Base-by-base conservation (phyloP, 1,284 basidiomycete species). In the Ceratobasidium sp. region DNA sequence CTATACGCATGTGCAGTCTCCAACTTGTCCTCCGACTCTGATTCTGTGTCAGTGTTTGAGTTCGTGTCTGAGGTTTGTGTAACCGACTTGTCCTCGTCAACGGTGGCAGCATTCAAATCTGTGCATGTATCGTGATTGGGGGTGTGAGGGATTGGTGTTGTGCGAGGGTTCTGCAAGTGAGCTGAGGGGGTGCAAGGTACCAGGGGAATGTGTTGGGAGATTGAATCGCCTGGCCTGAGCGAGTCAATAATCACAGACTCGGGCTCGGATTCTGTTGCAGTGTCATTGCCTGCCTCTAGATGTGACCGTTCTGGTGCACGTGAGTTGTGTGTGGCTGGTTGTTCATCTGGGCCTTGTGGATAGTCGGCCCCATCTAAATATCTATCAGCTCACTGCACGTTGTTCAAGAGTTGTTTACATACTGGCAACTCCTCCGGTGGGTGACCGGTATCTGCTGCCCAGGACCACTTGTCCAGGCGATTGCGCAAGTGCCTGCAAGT, bases 381-480 rank as follows among this genome's bases (percentile, higher is more conserved):
- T 33, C 30, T 33, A 33, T 33, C 6, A 6, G 30, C 30, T 33
- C 6, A 33, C n/a, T n/a, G n/a, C n/a, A 33, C 30, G 6, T 33
- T 33, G 6, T 33, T 3, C 2, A 33, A 33, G 6, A 33, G 23
- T 38, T 18, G n/a, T 28, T 8, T 40, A 46, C 63, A n/a, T 66
- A 66, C 63, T 6, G 36, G 63, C 6, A 54, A 23, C 1, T 54
- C 30, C n/a, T 14, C 14, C 8, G 49, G 48, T 4, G 21, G 16
- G 49, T n/a, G 49, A n/a, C 21, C n/a, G 63, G 48, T 53, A 16
- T 66, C 63, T 33, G 33, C 63, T 18, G n/a, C 33, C 63, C 63
- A 66, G 25, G 63, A 54, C 49, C 48, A 38, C 48, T 53, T 40
- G 49, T 25, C 40, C n/a, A 33, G 63, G n/a, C 36, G 33, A 40